Conservation (phyloP, 1,284 basidiomycete species). For the Ceratobasidium sp. region DNA sequence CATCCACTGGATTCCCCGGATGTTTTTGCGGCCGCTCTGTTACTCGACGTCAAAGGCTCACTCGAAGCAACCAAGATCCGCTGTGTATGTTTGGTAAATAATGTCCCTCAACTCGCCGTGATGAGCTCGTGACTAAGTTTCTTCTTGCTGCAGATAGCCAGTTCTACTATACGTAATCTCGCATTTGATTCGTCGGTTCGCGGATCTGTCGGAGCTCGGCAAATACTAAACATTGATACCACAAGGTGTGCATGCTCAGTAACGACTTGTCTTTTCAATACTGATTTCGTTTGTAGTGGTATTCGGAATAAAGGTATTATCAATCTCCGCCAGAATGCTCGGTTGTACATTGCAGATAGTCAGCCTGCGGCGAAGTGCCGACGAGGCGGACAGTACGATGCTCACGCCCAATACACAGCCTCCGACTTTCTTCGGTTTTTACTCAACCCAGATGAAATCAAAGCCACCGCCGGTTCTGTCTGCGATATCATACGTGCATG, state of each 20-base stretch:
- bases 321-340: background rate
- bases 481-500: background rate
- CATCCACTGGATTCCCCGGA: background rate
- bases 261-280: background rate
- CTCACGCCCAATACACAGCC: background rate
- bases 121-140: background rate
- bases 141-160: background rate
- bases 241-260: background rate
- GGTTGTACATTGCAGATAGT: background rate
- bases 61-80: background rate
- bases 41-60: background rate
- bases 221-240: background rate
- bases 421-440: slow-evolving; percentile 11
- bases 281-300: background rate
- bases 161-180: background rate
- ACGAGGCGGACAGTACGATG: background rate
- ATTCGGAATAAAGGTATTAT: background rate
- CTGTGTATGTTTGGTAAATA: background rate
- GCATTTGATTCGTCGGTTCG: background rate
- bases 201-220: background rate
- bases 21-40: background rate
- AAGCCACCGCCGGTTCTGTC: background rate
- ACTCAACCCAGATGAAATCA: slow-evolving; percentile 3
- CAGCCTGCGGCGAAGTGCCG: background rate
- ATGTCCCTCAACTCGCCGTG: background rate